phyloP scores from a whole-genome alignment of 2,329 filamentous ascomycete species.

The Fusarium protoensiforme region DNA sequence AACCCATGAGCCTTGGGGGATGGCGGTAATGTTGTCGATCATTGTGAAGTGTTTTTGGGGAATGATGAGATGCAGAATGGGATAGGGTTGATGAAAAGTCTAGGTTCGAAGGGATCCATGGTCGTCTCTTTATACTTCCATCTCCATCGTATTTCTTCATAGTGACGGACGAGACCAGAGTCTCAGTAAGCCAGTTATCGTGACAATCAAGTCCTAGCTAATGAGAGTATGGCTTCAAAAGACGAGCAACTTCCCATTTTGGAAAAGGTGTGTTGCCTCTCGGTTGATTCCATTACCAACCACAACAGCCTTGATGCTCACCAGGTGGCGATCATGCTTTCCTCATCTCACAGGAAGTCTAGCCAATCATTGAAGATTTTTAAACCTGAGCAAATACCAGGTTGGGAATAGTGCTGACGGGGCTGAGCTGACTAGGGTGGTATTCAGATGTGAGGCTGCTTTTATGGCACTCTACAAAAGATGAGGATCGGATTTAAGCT shows the following conservation, averaged over 20 bases:
- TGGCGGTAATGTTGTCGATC: constrained; percentile 6
- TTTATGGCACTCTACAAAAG: not conserved
- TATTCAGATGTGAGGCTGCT: not conserved
- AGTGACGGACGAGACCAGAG: not conserved
- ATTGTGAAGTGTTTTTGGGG: not conserved
- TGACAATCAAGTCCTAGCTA: not conserved
- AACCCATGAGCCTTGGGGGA: constrained; percentile 34
- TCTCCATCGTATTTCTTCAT: not conserved
- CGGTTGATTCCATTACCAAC: not conserved
- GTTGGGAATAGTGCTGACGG: not conserved
- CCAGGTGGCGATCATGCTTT: not conserved
- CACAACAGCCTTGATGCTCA: not conserved
- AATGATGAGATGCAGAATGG: not conserved
- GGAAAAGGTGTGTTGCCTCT: not conserved
- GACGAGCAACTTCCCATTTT: not conserved
- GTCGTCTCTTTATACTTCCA: not conserved
- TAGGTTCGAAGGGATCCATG: not conserved
- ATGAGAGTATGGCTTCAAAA: not conserved
- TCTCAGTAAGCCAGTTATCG: no score
- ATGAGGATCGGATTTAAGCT: not conserved
- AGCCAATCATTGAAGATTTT: not conserved
- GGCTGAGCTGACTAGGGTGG: not conserved
- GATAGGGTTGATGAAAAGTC: not conserved
- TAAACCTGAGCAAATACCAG: not conserved
- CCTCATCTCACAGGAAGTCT: not conserved